Base-by-base conservation (phyloP, 768 basidiomycete genomes). In the Gymnopilus dilepis region DNA sequence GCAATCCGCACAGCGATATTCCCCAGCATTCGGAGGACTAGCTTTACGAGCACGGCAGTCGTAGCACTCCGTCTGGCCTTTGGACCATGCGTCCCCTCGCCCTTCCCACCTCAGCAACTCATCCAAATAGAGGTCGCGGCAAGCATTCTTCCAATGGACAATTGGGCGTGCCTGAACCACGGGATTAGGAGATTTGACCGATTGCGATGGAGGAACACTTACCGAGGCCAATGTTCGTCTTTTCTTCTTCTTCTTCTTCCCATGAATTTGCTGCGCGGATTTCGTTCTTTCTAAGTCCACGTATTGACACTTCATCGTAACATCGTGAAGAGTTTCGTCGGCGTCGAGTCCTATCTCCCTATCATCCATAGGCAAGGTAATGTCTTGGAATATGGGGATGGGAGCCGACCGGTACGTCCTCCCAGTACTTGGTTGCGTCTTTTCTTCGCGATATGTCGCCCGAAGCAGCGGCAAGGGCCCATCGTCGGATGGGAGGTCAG, bases 1-100 rank as follows among this genome's bases (percentile, higher is more conserved):
- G 19, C 62, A 63, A 9, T 61, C 60, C 28, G 6, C 19, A 38
- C 62, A 63, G 19, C 43, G 58, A 33, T 54, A 59, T 17, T 30
- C 9, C 0, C 24, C 31, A 1, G 43, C 15, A 6, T 9, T 9
- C 24, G 47, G 6, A 4, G 22, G 11, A 11, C 28, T 24, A 11
- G 12, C 47, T 48, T 4, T 24, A 12, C 22, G 47, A 26, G 21
- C 47, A 2, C 4, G 47, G 21, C 47, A 48, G 21, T 6, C 6
- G 31, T 34, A 15, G 31, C 47, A 24, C 5, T 19, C 13, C 0
- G n/a, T 6, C 19, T n/a, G 28, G 19, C 13, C 8, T 37, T 24
- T 34, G 40, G 6, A 45, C 42, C 17, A 22, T 52, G 59, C 12
- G n/a, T 63, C 62, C 2, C 58, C 62, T 17, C 58, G 33, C 6